Evolutionary conservation across 768 basidiomycete genomes (phyloP).

Genomic region (Lactifluus piperatus): DNA sequence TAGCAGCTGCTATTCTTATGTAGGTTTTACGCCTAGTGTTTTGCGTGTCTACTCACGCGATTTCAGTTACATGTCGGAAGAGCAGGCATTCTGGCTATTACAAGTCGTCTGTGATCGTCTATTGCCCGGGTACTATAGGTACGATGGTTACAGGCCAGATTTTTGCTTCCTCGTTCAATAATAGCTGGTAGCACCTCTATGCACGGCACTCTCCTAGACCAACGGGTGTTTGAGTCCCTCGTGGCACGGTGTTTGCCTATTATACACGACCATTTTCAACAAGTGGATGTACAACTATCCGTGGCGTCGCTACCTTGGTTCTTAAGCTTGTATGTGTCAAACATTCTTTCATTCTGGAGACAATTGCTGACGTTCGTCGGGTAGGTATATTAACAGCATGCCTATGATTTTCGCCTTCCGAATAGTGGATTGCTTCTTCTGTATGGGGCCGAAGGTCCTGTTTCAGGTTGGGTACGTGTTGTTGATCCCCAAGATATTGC

Average conservation of each 20-base stretch:
- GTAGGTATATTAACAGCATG: slow-evolving; percentile 88
- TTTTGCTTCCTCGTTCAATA: slow-evolving; percentile 6
- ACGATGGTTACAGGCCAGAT: slow-evolving; percentile 22
- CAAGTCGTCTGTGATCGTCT: slow-evolving; percentile 92
- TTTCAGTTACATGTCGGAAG: slow-evolving; percentile 95
- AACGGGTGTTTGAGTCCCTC: slow-evolving; percentile 93
- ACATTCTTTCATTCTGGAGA: slow-evolving; percentile 16
- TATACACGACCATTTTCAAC: slow-evolving; percentile 86
- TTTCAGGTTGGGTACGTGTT: slow-evolving; percentile 91
- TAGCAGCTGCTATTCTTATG: slow-evolving; percentile 93
- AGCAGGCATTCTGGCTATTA: slow-evolving; percentile 95
- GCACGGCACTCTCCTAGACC: slow-evolving; percentile 98
- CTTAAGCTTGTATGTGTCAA: slow-evolving; percentile 72
- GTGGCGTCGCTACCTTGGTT: slow-evolving; percentile 99
- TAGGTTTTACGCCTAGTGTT: slow-evolving; percentile 28
- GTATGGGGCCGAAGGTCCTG: slow-evolving; percentile 97
- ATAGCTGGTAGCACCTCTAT: slow-evolving; percentile 68
- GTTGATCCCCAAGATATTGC: background rate
- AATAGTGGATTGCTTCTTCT: slow-evolving; percentile 95
- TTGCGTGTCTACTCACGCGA: slow-evolving; percentile 1
- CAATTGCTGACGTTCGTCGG: background rate
- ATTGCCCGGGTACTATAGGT: slow-evolving; percentile 97
- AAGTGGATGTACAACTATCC: slow-evolving; percentile 91
- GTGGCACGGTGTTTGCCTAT: slow-evolving; percentile 85
- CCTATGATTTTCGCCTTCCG: slow-evolving; percentile 97